These are phyloP conservation scores for Cryptococcus sp. DNA, from an alignment of 1,284 basidiomycete genomes.

Conservation along the genomic window DNA sequence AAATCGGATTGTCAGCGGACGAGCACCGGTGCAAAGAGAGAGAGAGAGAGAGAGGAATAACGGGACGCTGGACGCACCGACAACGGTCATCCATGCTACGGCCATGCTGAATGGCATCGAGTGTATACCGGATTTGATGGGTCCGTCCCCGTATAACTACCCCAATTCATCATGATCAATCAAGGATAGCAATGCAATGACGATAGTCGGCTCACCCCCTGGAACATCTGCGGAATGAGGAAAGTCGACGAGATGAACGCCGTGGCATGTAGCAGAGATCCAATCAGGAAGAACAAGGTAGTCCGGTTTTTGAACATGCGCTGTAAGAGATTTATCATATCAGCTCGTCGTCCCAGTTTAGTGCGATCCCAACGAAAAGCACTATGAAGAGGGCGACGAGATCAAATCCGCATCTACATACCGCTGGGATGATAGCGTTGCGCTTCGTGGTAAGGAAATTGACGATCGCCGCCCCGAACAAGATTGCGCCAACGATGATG, in stretches of 20 bases:
- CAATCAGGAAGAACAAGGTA: constrained; percentile 41
- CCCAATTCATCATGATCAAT: background rate
- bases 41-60: too few species aligned
- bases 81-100: constrained; percentile 35
- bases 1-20: background rate
- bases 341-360: too few species aligned
- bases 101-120: constrained; percentile 36
- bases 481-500: constrained; percentile 66
- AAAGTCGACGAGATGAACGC: constrained; percentile 38
- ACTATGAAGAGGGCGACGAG: too few species aligned
- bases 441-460: constrained; percentile 72
- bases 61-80: constrained; percentile 18
- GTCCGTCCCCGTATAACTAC: constrained; percentile 29
- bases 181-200: background rate
- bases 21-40: background rate
- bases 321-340: background rate
- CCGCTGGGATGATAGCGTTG: constrained; percentile 67
- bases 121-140: constrained; percentile 36
- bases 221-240: constrained; percentile 41
- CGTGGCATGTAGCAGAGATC: constrained; percentile 38
- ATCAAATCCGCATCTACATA: constrained; percentile 11
- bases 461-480: constrained; percentile 62
- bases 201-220: constrained; percentile 15
- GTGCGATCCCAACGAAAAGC: too few species aligned
- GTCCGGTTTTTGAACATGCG: constrained; percentile 44